phyloP scores from a whole-genome alignment of 371 early-diverging fungal species.

The Apophysomyces trapeziformis region DNA sequence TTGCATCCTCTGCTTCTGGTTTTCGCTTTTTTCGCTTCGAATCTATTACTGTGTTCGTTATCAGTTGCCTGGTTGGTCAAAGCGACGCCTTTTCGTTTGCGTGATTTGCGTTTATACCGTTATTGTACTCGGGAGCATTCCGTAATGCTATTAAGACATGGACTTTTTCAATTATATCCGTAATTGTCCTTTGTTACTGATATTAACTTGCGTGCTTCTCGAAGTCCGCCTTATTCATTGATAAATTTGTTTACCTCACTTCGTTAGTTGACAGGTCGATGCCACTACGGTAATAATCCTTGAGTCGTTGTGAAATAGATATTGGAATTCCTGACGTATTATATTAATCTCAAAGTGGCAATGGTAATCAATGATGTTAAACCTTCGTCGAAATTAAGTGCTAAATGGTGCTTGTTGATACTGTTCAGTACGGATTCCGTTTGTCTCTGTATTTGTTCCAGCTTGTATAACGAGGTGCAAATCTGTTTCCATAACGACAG shows the following conservation, averaged over 20 bases:
- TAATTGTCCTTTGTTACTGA: slow-evolving; percentile 44
- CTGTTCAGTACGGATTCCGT: slow-evolving; percentile 40
- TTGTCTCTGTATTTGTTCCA: slow-evolving; percentile 53
- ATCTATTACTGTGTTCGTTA: slow-evolving; percentile 41
- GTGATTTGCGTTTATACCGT: slow-evolving; percentile 29
- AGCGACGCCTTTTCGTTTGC: not conserved
- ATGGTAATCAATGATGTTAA: slow-evolving; percentile 13
- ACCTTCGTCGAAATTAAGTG: slow-evolving; percentile 53
- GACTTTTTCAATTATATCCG: slow-evolving; percentile 59
- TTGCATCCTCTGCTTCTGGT: slow-evolving; percentile 59
- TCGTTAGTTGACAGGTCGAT: slow-evolving; percentile 46
- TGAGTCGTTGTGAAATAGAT: slow-evolving; percentile 28
- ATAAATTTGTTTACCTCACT: slow-evolving; percentile 33
- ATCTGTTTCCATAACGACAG: slow-evolving; percentile 66
- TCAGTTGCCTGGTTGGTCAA: slow-evolving; percentile 3
- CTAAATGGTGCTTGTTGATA: slow-evolving; percentile 47
- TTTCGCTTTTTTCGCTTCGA: slow-evolving; percentile 69
- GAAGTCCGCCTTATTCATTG: not conserved
- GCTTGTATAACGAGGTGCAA: slow-evolving; percentile 50
- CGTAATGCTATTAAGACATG: slow-evolving; percentile 58
- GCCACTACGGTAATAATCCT: slow-evolving; percentile 44
- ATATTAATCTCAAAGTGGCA: slow-evolving; percentile 22
- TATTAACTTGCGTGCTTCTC: not conserved
- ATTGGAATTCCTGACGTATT: slow-evolving; percentile 36
- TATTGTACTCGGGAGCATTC: slow-evolving; percentile 52